Evolutionary conservation across 75 land plant genomes (phyloP), one percentile per base, ranked within the genome.

Genomic region (Pinus taeda): DNA sequence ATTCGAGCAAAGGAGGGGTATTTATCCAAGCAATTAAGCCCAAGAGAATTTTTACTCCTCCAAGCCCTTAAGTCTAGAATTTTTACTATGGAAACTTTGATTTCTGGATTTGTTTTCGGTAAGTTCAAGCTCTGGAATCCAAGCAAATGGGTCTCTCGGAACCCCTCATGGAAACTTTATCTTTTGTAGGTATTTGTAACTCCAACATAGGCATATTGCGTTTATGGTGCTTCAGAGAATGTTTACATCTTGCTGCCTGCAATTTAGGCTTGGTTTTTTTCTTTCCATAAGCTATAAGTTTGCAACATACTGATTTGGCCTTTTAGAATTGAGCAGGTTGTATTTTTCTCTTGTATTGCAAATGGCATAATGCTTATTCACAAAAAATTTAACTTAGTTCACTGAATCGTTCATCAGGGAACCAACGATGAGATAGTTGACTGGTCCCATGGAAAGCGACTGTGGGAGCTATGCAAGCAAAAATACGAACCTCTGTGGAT

Each of bases 401-500:
- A n/a, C 11, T 69, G 45, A 42, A 69, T 69, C 13, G 42, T 57
- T 75, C 74, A 69, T 36, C 89, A 95, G 96, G 98, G 98, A 76
- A 95, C 98, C 36, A 60, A 75, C 20, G 98, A 95, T 78, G 98
- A 95, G 18, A 92, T 95, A 57, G 98, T 95, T 9, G 96, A 95
- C 69, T 95, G 85, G 81, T 90, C 98, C 49, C 98, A 95, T 77
- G 98, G 98, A 11, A 95, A 95, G 81, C 90, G 88, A 12, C 71
- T 95, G 39, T 89, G 93, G 91, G 93, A 93, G 21, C 80, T 95
- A 30, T 59, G 93, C 20, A 87, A 91, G 80, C 93, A 93, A 63
- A 93, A 93, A 73, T 95, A 91, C 37, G 98, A 95, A 18, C 98
- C 98, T 4, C 61, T 95, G 42, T 95, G 98, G 98, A 82, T 95